Evolutionary conservation across 345 rosid species (phyloP).

Genomic region (Diplotaxis tenuifolia): DNA sequence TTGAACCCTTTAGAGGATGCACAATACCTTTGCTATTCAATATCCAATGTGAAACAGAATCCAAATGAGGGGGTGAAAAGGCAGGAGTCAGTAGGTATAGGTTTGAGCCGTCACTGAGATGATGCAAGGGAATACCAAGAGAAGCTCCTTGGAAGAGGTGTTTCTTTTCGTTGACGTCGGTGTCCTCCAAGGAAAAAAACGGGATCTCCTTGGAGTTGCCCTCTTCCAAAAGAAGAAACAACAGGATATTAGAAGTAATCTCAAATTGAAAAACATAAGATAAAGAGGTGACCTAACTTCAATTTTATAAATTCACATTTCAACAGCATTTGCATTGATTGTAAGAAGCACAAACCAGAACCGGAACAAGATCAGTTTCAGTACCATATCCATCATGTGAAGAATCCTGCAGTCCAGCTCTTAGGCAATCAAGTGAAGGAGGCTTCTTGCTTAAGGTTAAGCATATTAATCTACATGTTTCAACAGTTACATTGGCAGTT

Average conservation of each 20-base stretch:
- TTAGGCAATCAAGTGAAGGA: slow-evolving; percentile 41
- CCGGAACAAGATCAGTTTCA: neutral
- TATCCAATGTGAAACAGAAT: slow-evolving; percentile 61
- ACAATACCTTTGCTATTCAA: slow-evolving; percentile 48
- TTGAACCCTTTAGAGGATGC: slow-evolving; percentile 43
- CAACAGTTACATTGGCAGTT: slow-evolving; percentile 29
- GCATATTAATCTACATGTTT: slow-evolving; percentile 38
- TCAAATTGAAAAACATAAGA: slow-evolving; percentile 11
- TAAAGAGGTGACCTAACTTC: slow-evolving; percentile 3
- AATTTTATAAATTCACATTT: neutral
- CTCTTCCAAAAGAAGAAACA: slow-evolving; percentile 39
- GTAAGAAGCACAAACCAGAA: slow-evolving; percentile 22
- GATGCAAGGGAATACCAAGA: slow-evolving; percentile 60
- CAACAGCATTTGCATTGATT: neutral
- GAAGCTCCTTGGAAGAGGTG: slow-evolving; percentile 39
- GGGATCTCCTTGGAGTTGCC: slow-evolving; percentile 41
- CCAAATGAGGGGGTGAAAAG: slow-evolving; percentile 67
- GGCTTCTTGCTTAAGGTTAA: slow-evolving; percentile 55
- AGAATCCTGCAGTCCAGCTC: slow-evolving; percentile 40
- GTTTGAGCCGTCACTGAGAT: slow-evolving; percentile 72
- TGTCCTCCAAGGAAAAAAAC: slow-evolving; percentile 42
- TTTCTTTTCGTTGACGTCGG: slow-evolving; percentile 31
- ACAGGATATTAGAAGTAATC: slow-evolving; percentile 38
- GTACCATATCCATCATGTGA: slow-evolving; percentile 50
- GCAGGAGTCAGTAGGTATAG: slow-evolving; percentile 68